Evolutionary conservation across 2,329 filamentous ascomycete genomes (phyloP), one percentile per base, ranked within the genome.

Genomic region (Talaromyces sp.): DNA sequence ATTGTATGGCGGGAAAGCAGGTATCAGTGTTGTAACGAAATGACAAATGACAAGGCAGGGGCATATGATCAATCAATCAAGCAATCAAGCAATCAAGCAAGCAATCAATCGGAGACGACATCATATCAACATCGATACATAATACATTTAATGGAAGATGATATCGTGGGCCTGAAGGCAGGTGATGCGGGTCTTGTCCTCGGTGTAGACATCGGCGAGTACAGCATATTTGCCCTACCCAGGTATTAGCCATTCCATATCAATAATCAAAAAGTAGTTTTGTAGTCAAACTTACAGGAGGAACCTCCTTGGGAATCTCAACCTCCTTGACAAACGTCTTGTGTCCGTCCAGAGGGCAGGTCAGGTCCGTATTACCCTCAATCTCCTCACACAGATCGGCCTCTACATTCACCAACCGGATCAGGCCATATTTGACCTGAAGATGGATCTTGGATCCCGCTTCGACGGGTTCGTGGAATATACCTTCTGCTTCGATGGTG

Each of bases 401-500:
- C 68, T 83, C 85, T 67, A 90, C 90, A 76, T 85, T 91, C 77
- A 99, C 86, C 67, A 99, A 85, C 61, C 87, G 90, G 76, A 99
- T 97, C 68, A 96, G 83, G 65, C 93, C 93, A 77, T 96, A 97
- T 80, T 96, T 97, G 79, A 99, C 93, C 68, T 88, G 84, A 44
- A 99, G 76, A 55, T 88, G 82, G 66, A 97, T 89, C 70, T 90
- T 91, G 64, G 93, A 91, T 63, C 92, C 93, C 63, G 92, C 75
- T 61, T 87, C 84, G 67, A 99, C 87, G 58, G 83, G 78, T 72
- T 96, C 79, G 69, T 83, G 84, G 67, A 98, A 84, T n/a, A 80
- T 85, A 63, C 93, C 95, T 35, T 80, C 82, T 54, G 93, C 95
- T 67, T 86, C 86, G 80, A 99, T 96, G 64, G 83, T 81, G 60